phyloP scores from a whole-genome alignment of 1,139 yeast species.

The Zygosaccharomyces sapae region DNA sequence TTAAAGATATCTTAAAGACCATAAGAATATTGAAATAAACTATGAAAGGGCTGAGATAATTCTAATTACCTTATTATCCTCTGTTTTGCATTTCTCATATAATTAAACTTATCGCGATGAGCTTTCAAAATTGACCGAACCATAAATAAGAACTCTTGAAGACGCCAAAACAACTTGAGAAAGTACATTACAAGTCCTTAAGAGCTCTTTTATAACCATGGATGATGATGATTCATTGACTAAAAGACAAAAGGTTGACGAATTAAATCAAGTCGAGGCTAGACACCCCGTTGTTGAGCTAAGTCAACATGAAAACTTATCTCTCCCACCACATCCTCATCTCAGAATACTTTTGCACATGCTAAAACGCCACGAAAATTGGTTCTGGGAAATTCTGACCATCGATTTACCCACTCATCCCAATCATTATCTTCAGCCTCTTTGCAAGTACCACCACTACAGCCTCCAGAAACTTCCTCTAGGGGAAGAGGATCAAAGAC shows the following conservation, averaged over 20 bases:
- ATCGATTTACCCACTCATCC: slow-evolving; percentile 27
- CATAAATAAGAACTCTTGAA: slow-evolving; percentile 1
- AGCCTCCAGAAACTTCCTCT: slow-evolving; percentile 23
- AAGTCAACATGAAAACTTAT: slow-evolving; percentile 1
- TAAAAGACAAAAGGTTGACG: slow-evolving; percentile 19
- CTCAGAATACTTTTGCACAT: slow-evolving; percentile 2
- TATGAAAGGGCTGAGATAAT: too few species aligned
- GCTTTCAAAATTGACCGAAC: background rate
- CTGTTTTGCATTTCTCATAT: background rate
- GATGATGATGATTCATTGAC: slow-evolving; percentile 21
- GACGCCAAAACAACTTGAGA: background rate
- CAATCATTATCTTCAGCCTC: slow-evolving; percentile 24
- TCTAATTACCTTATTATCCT: background rate
- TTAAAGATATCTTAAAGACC: too few species aligned
- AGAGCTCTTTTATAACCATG: background rate
- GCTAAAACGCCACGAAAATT: slow-evolving; percentile 30
- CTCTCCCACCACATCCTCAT: slow-evolving; percentile 5
- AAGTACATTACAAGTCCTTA: background rate
- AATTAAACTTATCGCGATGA: slow-evolving; percentile 3
- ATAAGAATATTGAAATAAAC: too few species aligned
- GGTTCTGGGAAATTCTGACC: slow-evolving; percentile 28
- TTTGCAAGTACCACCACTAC: slow-evolving; percentile 23
- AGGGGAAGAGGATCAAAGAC: slow-evolving; percentile 28
- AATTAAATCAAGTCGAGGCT: background rate
- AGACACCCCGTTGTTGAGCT: background rate